Evolutionary conservation across 2,329 filamentous ascomycete species (phyloP).

Genomic region (Clarireedia sp.): DNA sequence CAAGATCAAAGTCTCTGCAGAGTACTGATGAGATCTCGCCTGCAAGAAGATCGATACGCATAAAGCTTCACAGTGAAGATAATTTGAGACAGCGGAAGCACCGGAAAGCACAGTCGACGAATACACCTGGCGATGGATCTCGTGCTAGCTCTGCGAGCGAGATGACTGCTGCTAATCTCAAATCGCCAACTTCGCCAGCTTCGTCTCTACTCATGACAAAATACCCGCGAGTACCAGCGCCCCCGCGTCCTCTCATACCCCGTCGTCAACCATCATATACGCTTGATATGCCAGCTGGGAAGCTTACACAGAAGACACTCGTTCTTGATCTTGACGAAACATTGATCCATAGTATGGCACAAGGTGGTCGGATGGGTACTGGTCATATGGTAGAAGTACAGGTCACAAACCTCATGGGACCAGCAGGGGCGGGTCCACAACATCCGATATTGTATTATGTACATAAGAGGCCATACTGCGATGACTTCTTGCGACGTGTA

Average conservation of each 20-base stretch:
- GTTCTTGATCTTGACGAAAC: constrained; percentile 96
- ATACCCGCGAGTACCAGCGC: constrained; percentile 83
- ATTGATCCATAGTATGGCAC: constrained; percentile 94
- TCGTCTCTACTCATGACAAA: constrained; percentile 59
- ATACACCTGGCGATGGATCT: constrained; percentile 35
- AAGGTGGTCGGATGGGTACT: constrained; percentile 88
- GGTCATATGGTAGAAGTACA: constrained; percentile 99
- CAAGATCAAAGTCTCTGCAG: constrained; percentile 54
- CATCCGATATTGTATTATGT: constrained; percentile 98
- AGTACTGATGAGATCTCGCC: constrained; percentile 58
- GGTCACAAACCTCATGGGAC: constrained; percentile 63
- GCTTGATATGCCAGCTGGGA: constrained; percentile 41
- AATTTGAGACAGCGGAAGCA: constrained; percentile 65
- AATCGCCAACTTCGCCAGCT: constrained; percentile 83
- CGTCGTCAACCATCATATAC: constrained; percentile 83
- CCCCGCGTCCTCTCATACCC: constrained; percentile 83
- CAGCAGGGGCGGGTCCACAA: constrained; percentile 69
- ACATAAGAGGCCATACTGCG: constrained; percentile 93
- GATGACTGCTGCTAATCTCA: constrained; percentile 69
- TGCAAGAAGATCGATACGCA: constrained; percentile 73
- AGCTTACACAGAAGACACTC: constrained; percentile 75
- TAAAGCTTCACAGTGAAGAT: constrained; percentile 81
- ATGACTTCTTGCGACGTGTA: constrained; percentile 86
- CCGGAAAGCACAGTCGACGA: constrained; percentile 47
- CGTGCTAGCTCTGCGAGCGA: constrained; percentile 27